Conservation (phyloP, 2,329 filamentous ascomycete species). For the Xylaria hypoxylon region DNA sequence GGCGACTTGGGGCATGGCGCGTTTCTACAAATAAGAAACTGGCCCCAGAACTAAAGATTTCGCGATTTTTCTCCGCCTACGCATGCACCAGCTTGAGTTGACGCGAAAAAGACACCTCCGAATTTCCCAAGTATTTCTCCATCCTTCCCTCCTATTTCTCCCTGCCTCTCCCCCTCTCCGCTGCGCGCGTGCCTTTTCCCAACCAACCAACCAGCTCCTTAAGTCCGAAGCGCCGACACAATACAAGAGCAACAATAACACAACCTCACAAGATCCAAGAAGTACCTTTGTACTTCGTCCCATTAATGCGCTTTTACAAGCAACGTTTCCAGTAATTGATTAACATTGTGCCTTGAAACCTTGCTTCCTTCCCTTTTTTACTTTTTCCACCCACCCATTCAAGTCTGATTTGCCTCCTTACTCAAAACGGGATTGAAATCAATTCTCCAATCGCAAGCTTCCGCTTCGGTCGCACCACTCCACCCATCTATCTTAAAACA, state of each 20-base stretch:
- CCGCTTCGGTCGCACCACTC: conserved; percentile 42
- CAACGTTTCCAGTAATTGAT: conserved; percentile 40
- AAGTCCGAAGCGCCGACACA: conserved; percentile 48
- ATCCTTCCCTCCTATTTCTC: conserved; percentile 53
- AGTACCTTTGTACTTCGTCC: conserved; percentile 44
- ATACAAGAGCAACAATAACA: conserved; percentile 29
- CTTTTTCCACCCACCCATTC: conserved; percentile 38
- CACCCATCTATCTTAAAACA: conserved; percentile 24
- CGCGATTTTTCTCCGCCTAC: conserved; percentile 50
- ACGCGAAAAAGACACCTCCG: conserved; percentile 51
- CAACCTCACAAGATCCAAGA: conserved; percentile 38
- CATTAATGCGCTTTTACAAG: conserved; percentile 36
- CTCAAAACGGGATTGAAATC: conserved; percentile 41
- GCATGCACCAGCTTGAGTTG: conserved; percentile 40
- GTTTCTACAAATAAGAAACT: conserved; percentile 59
- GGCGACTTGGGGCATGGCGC: conserved; percentile 46
- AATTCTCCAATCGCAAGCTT: conserved; percentile 37
- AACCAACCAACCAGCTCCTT: conserved; percentile 38
- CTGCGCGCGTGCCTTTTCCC: conserved; percentile 40
- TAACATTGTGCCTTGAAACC: conserved; percentile 31
- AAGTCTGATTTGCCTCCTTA: conserved; percentile 44
- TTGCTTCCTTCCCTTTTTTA: conserved; percentile 32
- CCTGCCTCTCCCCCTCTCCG: conserved; percentile 44
- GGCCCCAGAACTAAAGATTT: conserved; percentile 56
- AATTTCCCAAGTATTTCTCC: conserved; percentile 53